Base-by-base conservation (phyloP, 192 early-diverging fungal genomes). In the Linnemannia elongata region DNA sequence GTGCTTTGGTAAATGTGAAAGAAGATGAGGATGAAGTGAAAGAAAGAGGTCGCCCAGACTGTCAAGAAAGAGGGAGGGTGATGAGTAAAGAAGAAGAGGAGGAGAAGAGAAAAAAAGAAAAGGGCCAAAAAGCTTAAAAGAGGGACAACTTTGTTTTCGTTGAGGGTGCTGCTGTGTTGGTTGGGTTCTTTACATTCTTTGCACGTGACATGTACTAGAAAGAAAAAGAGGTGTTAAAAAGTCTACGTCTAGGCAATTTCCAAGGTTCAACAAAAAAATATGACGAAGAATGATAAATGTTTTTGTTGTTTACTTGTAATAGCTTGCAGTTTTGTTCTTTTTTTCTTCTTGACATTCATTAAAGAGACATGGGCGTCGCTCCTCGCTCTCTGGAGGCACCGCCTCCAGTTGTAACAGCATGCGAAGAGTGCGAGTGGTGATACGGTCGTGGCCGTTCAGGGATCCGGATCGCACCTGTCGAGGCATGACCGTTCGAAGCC, bases 341-440 rank as follows among this genome's bases (percentile, higher is more conserved):
- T 38, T 70, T 47, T 45, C 30, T 49, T 54, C 15, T 38, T 70
- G 22, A 15, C 20, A 20, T 72, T 70, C 78, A 15, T 77, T 75
- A 87, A 1, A 87, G 54, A 41, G 85, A 87, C 85, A 87, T 87
- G 47, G 85, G 85, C 39, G 85, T 87, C 22, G 85, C 39, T 75
- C 85, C 85, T 60, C 76, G 75, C 18, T 72, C 84, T 44, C 35
- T 68, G 78, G 74, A 54, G 45, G 44, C 47, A 30, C 76, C 24
- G 27, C 68, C 63, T 27, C 55, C 69, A 13, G 71, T 44, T 38
- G 69, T 41, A 30, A 87, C 63, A 24, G 85, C 85, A 15, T 87
- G 85, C 6, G 85, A 81, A 7, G 85, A 87, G 49, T 87, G 85
- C 22, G 85, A 87, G 39, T 87, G 85, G 22, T 87, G 85, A 49